Evolutionary conservation across 495 filamentous ascomycete genomes (phyloP).

Genomic region (Tuber calosporum): DNA sequence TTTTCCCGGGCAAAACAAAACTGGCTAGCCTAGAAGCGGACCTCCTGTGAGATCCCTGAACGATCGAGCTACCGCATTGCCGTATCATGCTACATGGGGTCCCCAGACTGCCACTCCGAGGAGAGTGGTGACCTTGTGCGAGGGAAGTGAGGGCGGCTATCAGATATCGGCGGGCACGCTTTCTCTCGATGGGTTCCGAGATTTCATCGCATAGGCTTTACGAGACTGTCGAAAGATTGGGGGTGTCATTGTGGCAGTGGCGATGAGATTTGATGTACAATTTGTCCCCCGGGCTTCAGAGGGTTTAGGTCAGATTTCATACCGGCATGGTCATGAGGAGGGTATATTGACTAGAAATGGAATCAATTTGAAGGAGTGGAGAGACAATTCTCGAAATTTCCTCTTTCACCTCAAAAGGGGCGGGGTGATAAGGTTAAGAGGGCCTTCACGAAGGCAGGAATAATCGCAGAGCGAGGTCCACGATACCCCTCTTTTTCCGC

Average conservation of each 20-base stretch:
- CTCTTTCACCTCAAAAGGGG: neutral
- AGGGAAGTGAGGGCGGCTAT: neutral
- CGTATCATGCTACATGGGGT: neutral
- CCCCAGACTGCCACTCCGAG: neutral
- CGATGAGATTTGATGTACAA: neutral
- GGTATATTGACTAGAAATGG: neutral
- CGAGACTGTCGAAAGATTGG: neutral
- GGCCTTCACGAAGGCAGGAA: neutral
- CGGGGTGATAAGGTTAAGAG: neutral
- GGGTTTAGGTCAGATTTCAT: neutral
- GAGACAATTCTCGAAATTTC: neutral
- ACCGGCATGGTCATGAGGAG: neutral
- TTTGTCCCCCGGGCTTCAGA: neutral
- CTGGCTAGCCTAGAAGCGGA: neutral
- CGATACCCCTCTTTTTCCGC: neutral
- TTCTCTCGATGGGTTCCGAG: neutral
- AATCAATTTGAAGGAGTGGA: neutral
- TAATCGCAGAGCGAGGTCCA: neutral
- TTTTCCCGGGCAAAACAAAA: neutral
- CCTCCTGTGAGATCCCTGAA: neutral
- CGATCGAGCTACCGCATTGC: neutral
- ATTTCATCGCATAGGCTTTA: neutral
- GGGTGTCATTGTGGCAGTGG: neutral
- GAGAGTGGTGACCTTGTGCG: neutral
- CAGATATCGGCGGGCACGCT: neutral